Evolutionary conservation across 257 asterid species (phyloP).

Genomic region (Solanum arcanum): DNA sequence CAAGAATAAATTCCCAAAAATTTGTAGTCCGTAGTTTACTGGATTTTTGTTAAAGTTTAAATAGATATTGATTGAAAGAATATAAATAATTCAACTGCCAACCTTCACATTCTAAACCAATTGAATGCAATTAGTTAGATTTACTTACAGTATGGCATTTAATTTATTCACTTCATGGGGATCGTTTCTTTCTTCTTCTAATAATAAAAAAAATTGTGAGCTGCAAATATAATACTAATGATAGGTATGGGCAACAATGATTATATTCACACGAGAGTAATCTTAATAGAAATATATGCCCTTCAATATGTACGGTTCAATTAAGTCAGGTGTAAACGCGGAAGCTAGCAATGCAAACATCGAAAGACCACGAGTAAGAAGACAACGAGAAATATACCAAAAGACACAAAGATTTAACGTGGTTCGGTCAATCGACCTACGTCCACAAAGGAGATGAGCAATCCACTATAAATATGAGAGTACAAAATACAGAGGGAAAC

Average conservation of each 20-base stretch:
- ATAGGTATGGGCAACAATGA: not conserved
- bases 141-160: not conserved
- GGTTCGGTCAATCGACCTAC: no score
- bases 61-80: not conserved
- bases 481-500: no score
- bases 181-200: not conserved
- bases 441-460: no score
- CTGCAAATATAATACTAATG: not conserved
- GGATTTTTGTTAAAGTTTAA: no score
- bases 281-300: not conserved
- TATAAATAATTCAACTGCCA: not conserved
- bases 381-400: no score
- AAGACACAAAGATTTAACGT: no score
- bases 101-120: not conserved
- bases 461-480: no score
- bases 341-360: no score
- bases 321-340: not conserved
- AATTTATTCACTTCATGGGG: not conserved
- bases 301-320: not conserved
- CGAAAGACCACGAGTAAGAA: no score
- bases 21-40: not conserved
- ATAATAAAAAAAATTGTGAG: not conserved
- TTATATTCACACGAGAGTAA: not conserved
- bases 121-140: not conserved
- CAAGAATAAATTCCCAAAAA: not conserved